These are phyloP conservation scores for Zygotorulaspora danielsina DNA, from an alignment of 805 yeast species.

Conservation along the genomic window DNA sequence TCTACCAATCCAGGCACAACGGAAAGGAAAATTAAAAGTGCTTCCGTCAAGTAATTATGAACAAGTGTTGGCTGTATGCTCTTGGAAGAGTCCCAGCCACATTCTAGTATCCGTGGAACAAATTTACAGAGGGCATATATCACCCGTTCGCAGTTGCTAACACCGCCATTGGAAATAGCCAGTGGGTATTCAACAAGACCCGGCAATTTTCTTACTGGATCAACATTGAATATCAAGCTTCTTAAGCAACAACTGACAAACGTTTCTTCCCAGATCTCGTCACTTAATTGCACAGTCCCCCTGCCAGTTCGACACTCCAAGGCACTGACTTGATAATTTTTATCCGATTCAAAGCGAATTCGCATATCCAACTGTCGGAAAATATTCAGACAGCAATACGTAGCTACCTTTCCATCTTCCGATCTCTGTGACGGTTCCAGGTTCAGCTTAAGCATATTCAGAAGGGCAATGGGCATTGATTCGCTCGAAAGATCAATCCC, in stretches of 20 bases:
- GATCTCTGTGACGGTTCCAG: constrained; percentile 16
- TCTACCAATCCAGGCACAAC: constrained; percentile 22
- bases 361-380: constrained; percentile 73
- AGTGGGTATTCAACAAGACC: constrained; percentile 53
- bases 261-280: constrained; percentile 55
- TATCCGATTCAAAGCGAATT: constrained; percentile 44
- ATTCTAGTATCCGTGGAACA: constrained; percentile 45
- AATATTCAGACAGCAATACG: constrained; percentile 68
- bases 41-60: constrained; percentile 52
- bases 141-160: constrained; percentile 31
- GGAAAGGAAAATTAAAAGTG: constrained; percentile 35
- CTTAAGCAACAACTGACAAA: constrained; percentile 56
- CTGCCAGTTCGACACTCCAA: constrained; percentile 33
- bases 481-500: constrained; percentile 46
- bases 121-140: constrained; percentile 39
- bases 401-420: constrained; percentile 33
- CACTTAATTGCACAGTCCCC: constrained; percentile 32
- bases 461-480: constrained; percentile 45
- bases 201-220: constrained; percentile 52
- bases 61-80: constrained; percentile 34
- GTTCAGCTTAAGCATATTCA: constrained; percentile 37
- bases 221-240: constrained; percentile 48
- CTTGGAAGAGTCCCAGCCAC: constrained; percentile 41
- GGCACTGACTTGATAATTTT: constrained; percentile 31
- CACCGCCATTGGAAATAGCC: constrained; percentile 31